Conservation (phyloP, 106 monocot genomes). For the Dioscorea alata region DNA sequence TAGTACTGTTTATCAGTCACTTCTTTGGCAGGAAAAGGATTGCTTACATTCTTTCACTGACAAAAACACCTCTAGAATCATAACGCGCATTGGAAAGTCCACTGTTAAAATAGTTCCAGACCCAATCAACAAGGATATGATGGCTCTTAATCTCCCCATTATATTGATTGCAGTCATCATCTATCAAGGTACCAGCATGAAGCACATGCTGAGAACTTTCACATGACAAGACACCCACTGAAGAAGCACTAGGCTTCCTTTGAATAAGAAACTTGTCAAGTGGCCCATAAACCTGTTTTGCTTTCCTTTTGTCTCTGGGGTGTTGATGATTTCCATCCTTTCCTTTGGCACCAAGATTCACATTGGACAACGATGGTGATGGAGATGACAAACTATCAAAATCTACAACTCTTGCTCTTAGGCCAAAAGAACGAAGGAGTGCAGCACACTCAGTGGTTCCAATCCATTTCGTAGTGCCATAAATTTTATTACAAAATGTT, state of each 20-base stretch:
- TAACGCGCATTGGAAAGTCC: slow-evolving; percentile 13
- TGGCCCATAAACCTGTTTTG: slow-evolving; percentile 46
- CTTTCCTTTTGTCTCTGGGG: slow-evolving; percentile 22
- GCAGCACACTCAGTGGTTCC: slow-evolving; percentile 96
- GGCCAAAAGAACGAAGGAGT: slow-evolving; percentile 80
- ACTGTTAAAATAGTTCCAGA: slow-evolving; percentile 81
- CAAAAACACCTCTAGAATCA: slow-evolving; percentile 28
- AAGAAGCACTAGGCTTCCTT: slow-evolving; percentile 2
- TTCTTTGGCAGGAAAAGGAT: not conserved
- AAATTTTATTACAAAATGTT: slow-evolving; percentile 54
- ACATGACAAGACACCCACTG: slow-evolving; percentile 4
- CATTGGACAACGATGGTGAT: slow-evolving; percentile 14
- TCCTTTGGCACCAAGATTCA: not conserved
- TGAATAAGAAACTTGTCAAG: slow-evolving; percentile 75
- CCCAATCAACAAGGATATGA: slow-evolving; percentile 76
- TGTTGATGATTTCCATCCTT: not conserved
- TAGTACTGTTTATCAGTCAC: too few relatives aligned
- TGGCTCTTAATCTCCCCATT: slow-evolving; percentile 26
- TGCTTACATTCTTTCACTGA: slow-evolving; percentile 84
- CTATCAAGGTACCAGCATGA: not conserved
- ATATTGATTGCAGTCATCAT: slow-evolving; percentile 18
- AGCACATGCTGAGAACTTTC: not conserved
- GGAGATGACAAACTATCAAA: slow-evolving; percentile 58
- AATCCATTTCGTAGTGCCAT: slow-evolving; percentile 81
- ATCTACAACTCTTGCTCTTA: slow-evolving; percentile 79